Conservation (phyloP, 1,284 basidiomycete genomes). For the Ceratobasidium theobromae region DNA sequence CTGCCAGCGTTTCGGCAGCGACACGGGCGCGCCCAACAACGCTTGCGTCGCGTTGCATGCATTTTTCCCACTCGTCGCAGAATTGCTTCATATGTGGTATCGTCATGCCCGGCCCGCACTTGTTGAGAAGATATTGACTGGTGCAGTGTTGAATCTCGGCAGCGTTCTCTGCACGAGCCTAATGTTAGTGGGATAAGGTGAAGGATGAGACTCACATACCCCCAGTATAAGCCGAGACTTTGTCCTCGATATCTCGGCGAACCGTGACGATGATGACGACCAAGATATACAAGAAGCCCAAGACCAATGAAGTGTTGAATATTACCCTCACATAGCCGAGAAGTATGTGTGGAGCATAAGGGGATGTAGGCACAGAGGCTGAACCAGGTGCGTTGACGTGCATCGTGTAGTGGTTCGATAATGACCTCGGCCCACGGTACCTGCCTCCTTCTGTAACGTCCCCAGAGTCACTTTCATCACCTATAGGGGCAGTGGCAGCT, state of each 20-base stretch:
- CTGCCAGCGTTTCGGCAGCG: conserved; percentile 92
- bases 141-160: conserved; percentile 88
- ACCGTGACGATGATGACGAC: conserved; percentile 87
- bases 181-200: conserved; percentile 33
- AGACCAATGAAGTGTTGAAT: conserved; percentile 87
- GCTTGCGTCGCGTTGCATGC: conserved; percentile 92
- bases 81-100: conserved; percentile 83
- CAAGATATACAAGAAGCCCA: conserved; percentile 82
- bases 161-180: conserved; percentile 64
- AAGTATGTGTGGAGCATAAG: conserved; percentile 49
- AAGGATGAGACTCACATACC: conserved; percentile 51
- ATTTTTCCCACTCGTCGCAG: conserved; percentile 89
- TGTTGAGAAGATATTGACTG: conserved; percentile 74
- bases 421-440: conserved; percentile 46
- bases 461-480: conserved; percentile 44
- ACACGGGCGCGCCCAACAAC: conserved; percentile 87
- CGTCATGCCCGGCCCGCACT: conserved; percentile 64
- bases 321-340: conserved; percentile 73
- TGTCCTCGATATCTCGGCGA: conserved; percentile 85
- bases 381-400: conserved; percentile 67
- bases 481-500: conserved; percentile 5
- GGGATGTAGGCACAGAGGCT: conserved; percentile 46
- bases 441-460: conserved; percentile 27
- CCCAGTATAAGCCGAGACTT: conserved; percentile 86
- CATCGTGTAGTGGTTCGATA: conserved; percentile 69